Evolutionary conservation across 306 rosid genomes (phyloP), one percentile per base, ranked within the genome.

Genomic region (Purshia tridentata): DNA sequence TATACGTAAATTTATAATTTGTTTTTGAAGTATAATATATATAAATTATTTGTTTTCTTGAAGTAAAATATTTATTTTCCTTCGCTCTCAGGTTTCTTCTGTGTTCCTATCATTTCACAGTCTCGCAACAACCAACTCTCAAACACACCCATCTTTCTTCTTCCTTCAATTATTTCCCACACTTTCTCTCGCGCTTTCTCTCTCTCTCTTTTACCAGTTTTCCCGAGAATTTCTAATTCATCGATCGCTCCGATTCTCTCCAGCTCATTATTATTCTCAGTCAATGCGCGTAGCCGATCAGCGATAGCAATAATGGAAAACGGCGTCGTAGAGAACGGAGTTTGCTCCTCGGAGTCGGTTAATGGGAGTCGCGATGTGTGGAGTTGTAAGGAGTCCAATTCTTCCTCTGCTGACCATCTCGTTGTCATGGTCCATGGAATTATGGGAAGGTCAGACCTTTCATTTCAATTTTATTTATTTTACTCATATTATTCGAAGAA

Each of bases 401-500:
- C 92, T 81, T 87, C 91, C 23, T 78, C 96, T 0, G 98, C 96
- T 10, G 87, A 88, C 16, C 99, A 95, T 81, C 98, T 95, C 40
- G 93, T 95, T 61, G 89, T 95, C 65, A 87, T 90, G 99, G 97
- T 90, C 65, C 84, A 95, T 80, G 99, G 99, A 83, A 90, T 95
- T 72, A 81, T 95, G 35, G 99, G 99, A 77, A 90, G 91, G 98
- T 94, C 20, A 41, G 83, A 18, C 29, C 56, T 54, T 64, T 29
- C 35, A 1, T 29, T 40, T 51, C 62, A 71, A 50, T 55, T 59
- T 39, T 59, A 48, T 18, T 14, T 44, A 35, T 16, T 50, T 7
- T n/a, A 2, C 0, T 65, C 7, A 54, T 41, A 13, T 18, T 4
- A 7, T 18, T 20, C 1, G 13, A 48, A 6, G 1, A 45, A 55